A percentile compares a stretch with the other conserved stretches of the same genome.
Conservation (phyloP, 1,284 basidiomycete species). For the Sanghuangporus sanghuang region DNA sequence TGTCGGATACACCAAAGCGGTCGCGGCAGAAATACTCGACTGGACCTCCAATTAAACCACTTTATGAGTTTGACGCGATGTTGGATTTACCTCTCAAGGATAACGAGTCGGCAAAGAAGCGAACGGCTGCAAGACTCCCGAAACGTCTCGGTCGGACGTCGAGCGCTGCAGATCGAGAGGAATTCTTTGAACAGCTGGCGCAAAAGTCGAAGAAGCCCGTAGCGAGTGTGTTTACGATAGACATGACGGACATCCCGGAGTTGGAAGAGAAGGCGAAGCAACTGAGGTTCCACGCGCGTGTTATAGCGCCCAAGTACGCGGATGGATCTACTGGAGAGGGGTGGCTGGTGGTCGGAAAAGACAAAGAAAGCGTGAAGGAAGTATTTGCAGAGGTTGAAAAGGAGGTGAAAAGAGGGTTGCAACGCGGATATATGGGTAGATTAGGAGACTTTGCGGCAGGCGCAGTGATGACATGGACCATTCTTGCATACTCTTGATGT, state of each 20-base stretch:
- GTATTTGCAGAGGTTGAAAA: slow-evolving; percentile 13
- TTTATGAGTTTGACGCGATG: background rate
- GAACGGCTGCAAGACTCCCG: background rate
- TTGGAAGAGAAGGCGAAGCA: slow-evolving; percentile 10
- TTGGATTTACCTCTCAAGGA: background rate
- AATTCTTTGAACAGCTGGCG: slow-evolving; percentile 6
- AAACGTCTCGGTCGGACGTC: slow-evolving; percentile 3
- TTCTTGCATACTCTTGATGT: slow-evolving; percentile 15
- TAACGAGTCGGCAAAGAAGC: background rate
- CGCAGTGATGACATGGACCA: slow-evolving; percentile 7
- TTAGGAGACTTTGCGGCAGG: slow-evolving; percentile 4
- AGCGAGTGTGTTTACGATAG: slow-evolving; percentile 12
- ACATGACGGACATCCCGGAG: slow-evolving; percentile 10
- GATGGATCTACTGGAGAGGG: slow-evolving; percentile 11
- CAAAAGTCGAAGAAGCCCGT: slow-evolving; percentile 11
- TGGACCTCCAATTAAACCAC: background rate
- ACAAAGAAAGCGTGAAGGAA: slow-evolving; percentile 5
- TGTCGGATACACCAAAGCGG: background rate
- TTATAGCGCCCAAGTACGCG: slow-evolving; percentile 9
- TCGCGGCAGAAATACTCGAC: background rate
- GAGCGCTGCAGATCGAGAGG: slow-evolving; percentile 4
- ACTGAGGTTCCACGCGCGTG: slow-evolving; percentile 11
- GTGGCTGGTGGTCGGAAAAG: slow-evolving; percentile 16
- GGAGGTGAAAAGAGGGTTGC: slow-evolving; percentile 8
- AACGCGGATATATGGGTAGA: background rate